Percentiles rank a stretch among this genome's conserved stretches.
These are phyloP conservation scores for Rubus parviflorus DNA, from an alignment of 306 rosid genomes.

Conservation along the genomic window DNA sequence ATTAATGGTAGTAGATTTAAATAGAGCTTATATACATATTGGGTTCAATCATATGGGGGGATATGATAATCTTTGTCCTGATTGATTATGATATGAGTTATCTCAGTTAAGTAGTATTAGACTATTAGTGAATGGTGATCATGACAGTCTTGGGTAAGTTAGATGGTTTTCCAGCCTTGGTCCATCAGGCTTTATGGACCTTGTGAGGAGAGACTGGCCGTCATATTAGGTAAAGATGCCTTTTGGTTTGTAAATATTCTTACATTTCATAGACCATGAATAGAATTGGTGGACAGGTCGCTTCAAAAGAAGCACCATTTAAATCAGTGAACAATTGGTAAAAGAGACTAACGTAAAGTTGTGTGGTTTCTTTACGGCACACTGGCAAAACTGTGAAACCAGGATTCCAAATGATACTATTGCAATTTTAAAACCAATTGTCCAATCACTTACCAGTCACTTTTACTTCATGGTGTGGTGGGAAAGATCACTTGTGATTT, in stretches of 20 bases:
- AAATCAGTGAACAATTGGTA: background rate
- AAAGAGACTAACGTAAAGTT: background rate
- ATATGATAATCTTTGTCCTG: background rate
- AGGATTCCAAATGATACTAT: background rate
- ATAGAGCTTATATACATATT: conserved; percentile 9
- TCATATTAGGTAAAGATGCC: background rate
- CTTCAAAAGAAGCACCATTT: background rate
- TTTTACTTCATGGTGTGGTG: background rate
- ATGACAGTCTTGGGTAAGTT: background rate
- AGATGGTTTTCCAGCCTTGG: background rate
- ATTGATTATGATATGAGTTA: conserved; percentile 2
- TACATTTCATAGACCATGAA: background rate
- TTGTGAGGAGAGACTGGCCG: background rate
- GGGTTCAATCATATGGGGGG: conserved; percentile 12
- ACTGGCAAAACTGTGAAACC: background rate
- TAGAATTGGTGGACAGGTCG: background rate
- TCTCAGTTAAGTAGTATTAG: background rate
- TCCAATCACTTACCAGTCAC: background rate
- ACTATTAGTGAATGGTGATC: background rate
- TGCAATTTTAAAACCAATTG: background rate
- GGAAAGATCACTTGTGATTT: background rate
- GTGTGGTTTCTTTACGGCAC: background rate
- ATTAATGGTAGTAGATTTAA: conserved; percentile 10
- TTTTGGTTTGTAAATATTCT: background rate
- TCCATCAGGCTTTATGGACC: background rate